A percentile compares a stretch with the other conserved stretches of the same genome.
Evolutionary conservation across 2,329 filamentous ascomycete species (phyloP).

Genomic region (Trichoderma sp.): DNA sequence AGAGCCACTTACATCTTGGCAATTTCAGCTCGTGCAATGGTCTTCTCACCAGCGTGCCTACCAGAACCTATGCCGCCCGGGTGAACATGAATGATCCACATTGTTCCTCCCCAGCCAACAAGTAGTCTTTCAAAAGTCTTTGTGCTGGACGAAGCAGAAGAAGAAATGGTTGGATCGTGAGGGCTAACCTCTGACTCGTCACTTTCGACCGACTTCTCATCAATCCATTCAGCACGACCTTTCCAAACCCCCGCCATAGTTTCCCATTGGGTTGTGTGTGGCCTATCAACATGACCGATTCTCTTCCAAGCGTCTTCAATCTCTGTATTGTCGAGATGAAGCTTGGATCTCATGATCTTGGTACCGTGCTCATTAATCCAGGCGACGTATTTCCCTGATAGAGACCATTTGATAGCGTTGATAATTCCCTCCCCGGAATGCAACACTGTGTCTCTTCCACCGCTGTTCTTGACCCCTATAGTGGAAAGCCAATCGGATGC

Average conservation of each 20-base stretch:
- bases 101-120: slow-evolving; percentile 92
- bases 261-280: slow-evolving; percentile 85
- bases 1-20: slow-evolving; percentile 73
- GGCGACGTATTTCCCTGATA: slow-evolving; percentile 86
- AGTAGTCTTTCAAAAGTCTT: slow-evolving; percentile 73
- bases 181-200: slow-evolving; percentile 59
- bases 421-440: slow-evolving; percentile 93
- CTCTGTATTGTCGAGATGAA: slow-evolving; percentile 75
- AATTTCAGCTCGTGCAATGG: slow-evolving; percentile 81
- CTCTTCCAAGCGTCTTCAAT: slow-evolving; percentile 89
- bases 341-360: slow-evolving; percentile 92
- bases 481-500: slow-evolving; percentile 90
- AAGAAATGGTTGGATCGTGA: slow-evolving; percentile 42
- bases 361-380: slow-evolving; percentile 98
- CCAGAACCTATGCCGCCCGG: slow-evolving; percentile 68
- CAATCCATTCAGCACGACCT: slow-evolving; percentile 88
- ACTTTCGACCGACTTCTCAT: slow-evolving; percentile 74
- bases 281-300: slow-evolving; percentile 87
- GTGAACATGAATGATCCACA: slow-evolving; percentile 93
- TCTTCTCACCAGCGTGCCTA: slow-evolving; percentile 68
- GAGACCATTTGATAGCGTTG: slow-evolving; percentile 89
- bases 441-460: slow-evolving; percentile 80
- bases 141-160: slow-evolving; percentile 50
- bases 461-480: slow-evolving; percentile 71
- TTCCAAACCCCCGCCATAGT: slow-evolving; percentile 98